Base-by-base conservation (phyloP, 1,284 basidiomycete genomes). In the Gomphus bonarii region DNA sequence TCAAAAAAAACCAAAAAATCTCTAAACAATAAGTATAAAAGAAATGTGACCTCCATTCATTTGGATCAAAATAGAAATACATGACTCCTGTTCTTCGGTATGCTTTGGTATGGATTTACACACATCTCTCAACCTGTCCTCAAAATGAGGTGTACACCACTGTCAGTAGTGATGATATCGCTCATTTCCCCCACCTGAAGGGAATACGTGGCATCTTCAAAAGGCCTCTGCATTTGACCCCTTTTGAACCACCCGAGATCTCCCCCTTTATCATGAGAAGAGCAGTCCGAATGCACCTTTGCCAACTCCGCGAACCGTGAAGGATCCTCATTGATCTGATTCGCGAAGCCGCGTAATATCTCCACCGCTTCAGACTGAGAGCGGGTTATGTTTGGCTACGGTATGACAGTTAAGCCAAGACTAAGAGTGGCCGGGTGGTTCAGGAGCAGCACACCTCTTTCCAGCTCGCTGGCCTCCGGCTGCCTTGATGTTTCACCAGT, bases 161-260 rank as follows among this genome's bases (percentile, higher is more conserved):
- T 95, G 65, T 98, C 95, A 42, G 95, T 90, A 65, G 84, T 84
- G 67, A 98, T 80, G 54, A 98, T 75, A 51, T 82, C 86, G 70
- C 91, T 94, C 64, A 98, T 84, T 71, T 91, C 73, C 14, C 88
- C 91, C n/a, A 90, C 80, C 57, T 85, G 69, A 60, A 98, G 78
- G 1, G 72, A 81, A 70, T 84, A 97, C 9, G 94, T 81, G 3
- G 90, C 90, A 25, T 97, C 91, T 74, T 98, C 95, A 67, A 99
- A 99, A 22, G 92, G 85, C 72, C 92, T 94, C 73, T 99, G 97
- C 97, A 99, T 99, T 75, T 91, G 87, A 2, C 89, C 91, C 14
- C 73, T 80, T 1, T 79, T 80, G 67, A 99, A 99, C 74, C 76
- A 79, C 3, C 97, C 91, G 5, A 97, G 78, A 69, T 97, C 93